Percentiles rank a stretch among this genome's conserved stretches.
These are phyloP conservation scores for Keqinozyma sinolaborantium DNA, from an alignment of 1,139 yeast species.

Conservation along the genomic window DNA sequence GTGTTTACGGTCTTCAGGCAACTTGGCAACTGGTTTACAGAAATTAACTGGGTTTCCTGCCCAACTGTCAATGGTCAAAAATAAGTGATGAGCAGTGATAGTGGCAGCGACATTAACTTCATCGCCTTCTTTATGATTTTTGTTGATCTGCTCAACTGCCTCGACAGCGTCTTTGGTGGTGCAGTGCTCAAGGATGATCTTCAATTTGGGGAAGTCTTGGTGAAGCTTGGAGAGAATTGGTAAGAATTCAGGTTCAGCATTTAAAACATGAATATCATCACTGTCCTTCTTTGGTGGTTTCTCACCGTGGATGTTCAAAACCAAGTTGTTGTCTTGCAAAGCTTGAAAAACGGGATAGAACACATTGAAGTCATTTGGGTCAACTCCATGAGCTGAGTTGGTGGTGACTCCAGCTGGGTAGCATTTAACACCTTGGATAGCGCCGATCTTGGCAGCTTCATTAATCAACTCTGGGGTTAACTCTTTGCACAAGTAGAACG, in stretches of 20 bases:
- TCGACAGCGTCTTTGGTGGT: constrained; percentile 87
- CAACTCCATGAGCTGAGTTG: constrained; percentile 89
- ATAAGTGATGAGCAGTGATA: constrained; percentile 93
- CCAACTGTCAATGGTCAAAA: constrained; percentile 88
- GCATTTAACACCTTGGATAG: constrained; percentile 84
- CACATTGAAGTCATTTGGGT: constrained; percentile 81
- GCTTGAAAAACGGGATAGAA: constrained; percentile 89
- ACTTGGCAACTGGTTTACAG: constrained; percentile 97
- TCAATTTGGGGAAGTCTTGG: constrained; percentile 76
- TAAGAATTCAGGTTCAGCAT: constrained; percentile 88
- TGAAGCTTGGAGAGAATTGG: constrained; percentile 88
- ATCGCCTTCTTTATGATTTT: constrained; percentile 38
- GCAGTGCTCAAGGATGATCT: constrained; percentile 91
- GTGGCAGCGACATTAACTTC: constrained; percentile 76
- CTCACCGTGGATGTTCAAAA: constrained; percentile 92
- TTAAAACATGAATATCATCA: constrained; percentile 74
- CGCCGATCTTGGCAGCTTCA: constrained; percentile 70
- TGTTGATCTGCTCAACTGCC: constrained; percentile 67
- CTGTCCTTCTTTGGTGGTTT: constrained; percentile 63
- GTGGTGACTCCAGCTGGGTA: constrained; percentile 99
- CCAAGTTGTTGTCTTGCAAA: constrained; percentile 73
- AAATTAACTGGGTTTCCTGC: constrained; percentile 94
- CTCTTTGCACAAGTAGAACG: constrained; percentile 73
- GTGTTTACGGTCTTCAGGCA: constrained; percentile 80
- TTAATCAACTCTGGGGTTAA: constrained; percentile 82